Evolutionary conservation across 768 basidiomycete genomes (phyloP).

Genomic region (Tulasnella sp.): DNA sequence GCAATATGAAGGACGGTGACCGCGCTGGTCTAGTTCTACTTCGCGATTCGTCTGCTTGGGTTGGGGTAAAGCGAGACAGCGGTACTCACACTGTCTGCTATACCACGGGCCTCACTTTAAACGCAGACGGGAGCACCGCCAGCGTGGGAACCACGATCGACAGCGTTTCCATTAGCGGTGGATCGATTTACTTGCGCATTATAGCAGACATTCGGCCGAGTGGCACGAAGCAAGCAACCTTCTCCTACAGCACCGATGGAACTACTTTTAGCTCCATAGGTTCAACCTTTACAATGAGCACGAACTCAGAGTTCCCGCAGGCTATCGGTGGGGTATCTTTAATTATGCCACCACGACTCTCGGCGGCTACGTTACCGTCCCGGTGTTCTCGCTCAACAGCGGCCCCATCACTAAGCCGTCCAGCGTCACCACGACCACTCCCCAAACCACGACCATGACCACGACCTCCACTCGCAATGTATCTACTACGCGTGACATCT

Average conservation of each 20-base stretch:
- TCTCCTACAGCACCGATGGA: too few relatives aligned
- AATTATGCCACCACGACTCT: constrained; percentile 23
- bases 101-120: not conserved
- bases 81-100: not conserved
- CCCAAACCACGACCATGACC: too few relatives aligned
- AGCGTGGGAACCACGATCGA: not conserved
- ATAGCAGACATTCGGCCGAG: not conserved
- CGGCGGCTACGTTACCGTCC: constrained; percentile 20
- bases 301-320: constrained; percentile 23
- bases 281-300: constrained; percentile 16
- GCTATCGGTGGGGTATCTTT: constrained; percentile 27
- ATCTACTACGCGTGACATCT: too few relatives aligned
- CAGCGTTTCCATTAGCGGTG: not conserved
- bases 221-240: too few relatives aligned
- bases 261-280: too few relatives aligned
- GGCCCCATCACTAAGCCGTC: not conserved
- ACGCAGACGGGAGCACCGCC: not conserved
- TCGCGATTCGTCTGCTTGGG: constrained; percentile 2
- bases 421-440: not conserved
- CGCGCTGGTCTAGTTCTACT: constrained; percentile 17
- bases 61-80: not conserved
- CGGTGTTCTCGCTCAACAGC: not conserved
- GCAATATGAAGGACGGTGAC: constrained; percentile 22
- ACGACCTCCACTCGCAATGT: too few relatives aligned
- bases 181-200: not conserved